phyloP scores from a whole-genome alignment of 257 asterid species.

The Nyctanthes arbortristis region DNA sequence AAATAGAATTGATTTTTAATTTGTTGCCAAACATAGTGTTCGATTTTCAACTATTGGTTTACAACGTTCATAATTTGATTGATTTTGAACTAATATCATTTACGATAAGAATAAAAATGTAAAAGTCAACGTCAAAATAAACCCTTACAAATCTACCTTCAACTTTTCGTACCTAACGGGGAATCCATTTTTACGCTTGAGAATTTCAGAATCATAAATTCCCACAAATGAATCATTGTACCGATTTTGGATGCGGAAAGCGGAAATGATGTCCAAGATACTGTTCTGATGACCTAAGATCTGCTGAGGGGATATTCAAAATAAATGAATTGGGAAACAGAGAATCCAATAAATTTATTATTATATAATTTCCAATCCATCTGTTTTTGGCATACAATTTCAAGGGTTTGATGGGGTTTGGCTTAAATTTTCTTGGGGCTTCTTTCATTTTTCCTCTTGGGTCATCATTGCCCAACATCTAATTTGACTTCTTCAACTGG shows the following conservation, averaged over 20 bases:
- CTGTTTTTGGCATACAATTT: conserved; percentile 30
- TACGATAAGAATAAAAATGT: too few relatives aligned
- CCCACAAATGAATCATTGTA: background rate
- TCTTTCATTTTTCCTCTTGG: conserved; percentile 23
- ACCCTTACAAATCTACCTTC: too few relatives aligned
- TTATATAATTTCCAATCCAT: conserved; percentile 24
- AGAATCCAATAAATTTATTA: too few relatives aligned
- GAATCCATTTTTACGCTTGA: too few relatives aligned
- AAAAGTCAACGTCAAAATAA: too few relatives aligned
- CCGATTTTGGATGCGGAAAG: background rate
- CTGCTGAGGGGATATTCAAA: conserved; percentile 35
- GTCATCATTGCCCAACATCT: conserved; percentile 44
- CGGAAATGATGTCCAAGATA: conserved; percentile 57
- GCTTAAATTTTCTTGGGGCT: conserved; percentile 22
- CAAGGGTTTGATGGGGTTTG: conserved; percentile 31
- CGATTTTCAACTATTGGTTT: too few relatives aligned
- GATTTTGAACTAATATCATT: too few relatives aligned
- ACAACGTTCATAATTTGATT: too few relatives aligned
- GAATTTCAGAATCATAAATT: background rate
- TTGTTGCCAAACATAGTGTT: too few relatives aligned
- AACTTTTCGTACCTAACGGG: too few relatives aligned
- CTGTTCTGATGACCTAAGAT: conserved; percentile 57
- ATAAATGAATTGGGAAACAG: conserved; percentile 33
- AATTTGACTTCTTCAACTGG: conserved; percentile 39
- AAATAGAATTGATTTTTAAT: too few relatives aligned